Base-by-base conservation (phyloP, 2,329 filamentous ascomycete species). In the Myriangium duriaei region DNA sequence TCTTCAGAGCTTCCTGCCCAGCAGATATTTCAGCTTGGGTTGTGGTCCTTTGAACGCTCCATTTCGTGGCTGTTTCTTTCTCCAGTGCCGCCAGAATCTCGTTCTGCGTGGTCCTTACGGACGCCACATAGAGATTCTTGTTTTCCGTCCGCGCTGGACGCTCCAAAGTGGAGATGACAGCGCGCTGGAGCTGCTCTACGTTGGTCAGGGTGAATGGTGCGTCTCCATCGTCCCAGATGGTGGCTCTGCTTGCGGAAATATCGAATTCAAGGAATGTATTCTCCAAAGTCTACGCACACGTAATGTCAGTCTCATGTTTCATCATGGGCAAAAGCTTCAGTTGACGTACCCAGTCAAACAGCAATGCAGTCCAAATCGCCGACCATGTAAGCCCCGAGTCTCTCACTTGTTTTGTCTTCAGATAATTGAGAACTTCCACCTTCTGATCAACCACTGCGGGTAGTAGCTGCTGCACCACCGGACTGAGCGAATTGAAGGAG, bases 401-500 rank as follows among this genome's bases (percentile, higher is more conserved):
- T n/a, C n/a, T n/a, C 7, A 7, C 21, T n/a, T 26, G 21, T n/a
- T 26, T 26, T 7, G 7, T 26, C 21, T 26, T 26, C 7, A 26
- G 21, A 26, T 26, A 26, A n/a, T 26, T n/a, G 7, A 26, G 7
- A 26, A n/a, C n/a, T n/a, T 26, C 21, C 7, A 26, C 21, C 21
- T 26, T 26, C 7, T 7, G 7, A 7, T 26, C n/a, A 7, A 26
- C 7, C 7, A 26, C 7, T n/a, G n/a, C n/a, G 7, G 21, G 21
- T 7, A 26, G 21, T 7, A 26, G 21, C 21, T 26, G 7, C 7
- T 7, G 21, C 21, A n/a, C 21, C 7, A 7, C 7, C n/a, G 21
- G 21, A 7, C n/a, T 7, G n/a, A 7, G 7, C 21, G 56, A 53
- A 39, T 65, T 54, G 28, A 51, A 46, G 36, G 57, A 59, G 42